These are phyloP conservation scores for Colletotrichum tropicicola DNA, from an alignment of 2,329 filamentous ascomycete genomes.

Conservation along the genomic window DNA sequence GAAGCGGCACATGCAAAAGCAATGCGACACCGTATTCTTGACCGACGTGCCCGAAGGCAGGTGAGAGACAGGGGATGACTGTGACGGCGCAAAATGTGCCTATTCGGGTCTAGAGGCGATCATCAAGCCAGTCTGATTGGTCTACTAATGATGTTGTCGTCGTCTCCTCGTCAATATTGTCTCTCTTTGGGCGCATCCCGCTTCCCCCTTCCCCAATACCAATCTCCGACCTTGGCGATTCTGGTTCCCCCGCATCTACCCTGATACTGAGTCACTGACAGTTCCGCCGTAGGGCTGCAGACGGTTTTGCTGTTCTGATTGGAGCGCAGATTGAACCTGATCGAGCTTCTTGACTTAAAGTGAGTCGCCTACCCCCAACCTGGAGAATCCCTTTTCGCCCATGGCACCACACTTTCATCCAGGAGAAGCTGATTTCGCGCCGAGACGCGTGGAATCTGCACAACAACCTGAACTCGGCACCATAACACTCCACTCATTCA, in stretches of 20 bases:
- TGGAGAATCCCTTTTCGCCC: no score
- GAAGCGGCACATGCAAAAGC: not conserved
- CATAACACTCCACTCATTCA: not conserved
- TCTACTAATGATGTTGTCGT: no score
- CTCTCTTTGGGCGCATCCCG: not conserved
- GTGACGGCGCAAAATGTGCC: slow-evolving; percentile 5
- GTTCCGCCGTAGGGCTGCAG: slow-evolving; percentile 1
- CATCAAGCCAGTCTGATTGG: not conserved
- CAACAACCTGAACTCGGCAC: not conserved
- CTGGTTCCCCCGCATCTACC: not conserved
- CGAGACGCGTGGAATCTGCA: not conserved
- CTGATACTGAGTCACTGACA: not conserved
- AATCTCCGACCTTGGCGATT: not conserved
- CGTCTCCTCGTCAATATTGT: not conserved
- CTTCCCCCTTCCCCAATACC: not conserved
- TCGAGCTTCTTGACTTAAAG: not conserved
- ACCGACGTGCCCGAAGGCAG: no score
- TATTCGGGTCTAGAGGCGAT: not conserved
- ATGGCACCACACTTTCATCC: not conserved
- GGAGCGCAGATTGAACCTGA: slow-evolving; percentile 1
- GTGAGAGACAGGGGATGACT: not conserved
- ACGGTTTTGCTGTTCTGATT: not conserved
- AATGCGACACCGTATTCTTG: not conserved
- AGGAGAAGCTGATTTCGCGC: not conserved
- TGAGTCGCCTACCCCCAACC: no score